Percentiles rank a stretch among this genome's conserved stretches.
Conservation (phyloP, 345 rosid genomes). For the Citrus sinensis region DNA sequence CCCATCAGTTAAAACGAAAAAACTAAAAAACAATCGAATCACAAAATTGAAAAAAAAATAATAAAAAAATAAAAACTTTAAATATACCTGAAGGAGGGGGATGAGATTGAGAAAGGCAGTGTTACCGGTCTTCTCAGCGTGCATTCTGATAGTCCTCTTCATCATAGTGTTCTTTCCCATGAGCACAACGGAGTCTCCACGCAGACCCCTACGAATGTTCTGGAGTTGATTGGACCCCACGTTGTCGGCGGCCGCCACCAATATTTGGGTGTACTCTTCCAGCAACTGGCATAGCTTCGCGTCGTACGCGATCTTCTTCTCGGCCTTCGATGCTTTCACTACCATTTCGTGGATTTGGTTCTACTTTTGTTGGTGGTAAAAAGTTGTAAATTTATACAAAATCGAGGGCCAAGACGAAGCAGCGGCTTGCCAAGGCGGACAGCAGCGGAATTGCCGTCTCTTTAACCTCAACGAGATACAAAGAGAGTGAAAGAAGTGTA, state of each 20-base stretch:
- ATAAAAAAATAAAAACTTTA: neutral
- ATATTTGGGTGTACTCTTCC: conserved; percentile 76
- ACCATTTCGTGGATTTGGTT: conserved; percentile 21
- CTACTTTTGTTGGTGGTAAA: neutral
- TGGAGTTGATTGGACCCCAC: conserved; percentile 95
- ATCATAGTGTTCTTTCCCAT: conserved; percentile 99
- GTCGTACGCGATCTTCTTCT: conserved; percentile 82
- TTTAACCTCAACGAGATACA: conserved; percentile 44
- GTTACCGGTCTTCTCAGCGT: conserved; percentile 76
- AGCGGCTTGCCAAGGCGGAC: conserved; percentile 63
- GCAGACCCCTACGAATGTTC: conserved; percentile 74
- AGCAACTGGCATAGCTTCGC: conserved; percentile 72
- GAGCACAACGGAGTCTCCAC: conserved; percentile 80
- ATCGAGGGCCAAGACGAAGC: conserved; percentile 64
- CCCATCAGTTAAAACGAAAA: neutral
- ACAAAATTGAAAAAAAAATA: neutral
- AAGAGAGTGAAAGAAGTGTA: neutral
- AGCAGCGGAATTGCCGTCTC: conserved; percentile 52
- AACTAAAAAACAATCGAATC: neutral
- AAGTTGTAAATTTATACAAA: conserved; percentile 16
- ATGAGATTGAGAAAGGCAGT: conserved; percentile 49
- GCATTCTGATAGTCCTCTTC: conserved; percentile 81
- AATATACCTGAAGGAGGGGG: conserved; percentile 79
- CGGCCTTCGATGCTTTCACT: conserved; percentile 57
- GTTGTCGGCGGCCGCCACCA: conserved; percentile 77